phyloP scores from a whole-genome alignment of 2,329 filamentous ascomycete genomes.

The Alternaria metachromatica region DNA sequence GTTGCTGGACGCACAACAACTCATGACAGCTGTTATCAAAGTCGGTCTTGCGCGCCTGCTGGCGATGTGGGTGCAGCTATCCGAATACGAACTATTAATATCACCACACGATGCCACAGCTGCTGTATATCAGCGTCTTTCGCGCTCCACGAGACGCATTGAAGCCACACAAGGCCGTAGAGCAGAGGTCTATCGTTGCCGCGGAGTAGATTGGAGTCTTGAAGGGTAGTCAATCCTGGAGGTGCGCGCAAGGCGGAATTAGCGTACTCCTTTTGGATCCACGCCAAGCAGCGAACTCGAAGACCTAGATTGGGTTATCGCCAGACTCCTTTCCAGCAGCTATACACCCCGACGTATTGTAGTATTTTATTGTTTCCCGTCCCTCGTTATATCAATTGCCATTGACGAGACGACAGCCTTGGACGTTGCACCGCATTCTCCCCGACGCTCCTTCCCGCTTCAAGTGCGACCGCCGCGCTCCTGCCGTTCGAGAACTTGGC shows the following conservation, averaged over 20 bases:
- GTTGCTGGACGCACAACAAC: slow-evolving; percentile 2
- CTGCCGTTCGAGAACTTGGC: slow-evolving; percentile 21
- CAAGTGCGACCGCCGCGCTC: slow-evolving; percentile 31
- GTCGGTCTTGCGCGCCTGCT: not conserved
- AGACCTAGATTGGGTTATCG: slow-evolving; percentile 26
- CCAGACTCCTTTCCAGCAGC: slow-evolving; percentile 32
- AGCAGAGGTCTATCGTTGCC: not conserved
- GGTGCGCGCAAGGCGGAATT: not conserved
- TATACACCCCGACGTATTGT: slow-evolving; percentile 16
- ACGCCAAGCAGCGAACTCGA: slow-evolving; percentile 28
- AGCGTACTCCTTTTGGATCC: slow-evolving; percentile 24
- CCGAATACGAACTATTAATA: not conserved
- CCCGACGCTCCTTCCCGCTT: slow-evolving; percentile 23
- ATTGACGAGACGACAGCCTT: slow-evolving; percentile 15
- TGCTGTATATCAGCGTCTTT: not conserved
- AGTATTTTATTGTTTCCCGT: slow-evolving; percentile 12
- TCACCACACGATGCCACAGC: not conserved
- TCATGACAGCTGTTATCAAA: slow-evolving; percentile 1
- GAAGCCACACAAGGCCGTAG: not conserved
- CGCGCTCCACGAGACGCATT: not conserved
- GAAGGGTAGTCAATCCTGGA: not conserved
- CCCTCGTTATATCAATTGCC: slow-evolving; percentile 14
- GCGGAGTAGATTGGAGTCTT: not conserved
- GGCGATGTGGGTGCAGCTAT: not conserved
- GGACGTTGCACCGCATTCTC: slow-evolving; percentile 30